Evolutionary conservation across 306 rosid genomes (phyloP), one percentile per base, ranked within the genome.

Genomic region (Acmispon strigosus): DNA sequence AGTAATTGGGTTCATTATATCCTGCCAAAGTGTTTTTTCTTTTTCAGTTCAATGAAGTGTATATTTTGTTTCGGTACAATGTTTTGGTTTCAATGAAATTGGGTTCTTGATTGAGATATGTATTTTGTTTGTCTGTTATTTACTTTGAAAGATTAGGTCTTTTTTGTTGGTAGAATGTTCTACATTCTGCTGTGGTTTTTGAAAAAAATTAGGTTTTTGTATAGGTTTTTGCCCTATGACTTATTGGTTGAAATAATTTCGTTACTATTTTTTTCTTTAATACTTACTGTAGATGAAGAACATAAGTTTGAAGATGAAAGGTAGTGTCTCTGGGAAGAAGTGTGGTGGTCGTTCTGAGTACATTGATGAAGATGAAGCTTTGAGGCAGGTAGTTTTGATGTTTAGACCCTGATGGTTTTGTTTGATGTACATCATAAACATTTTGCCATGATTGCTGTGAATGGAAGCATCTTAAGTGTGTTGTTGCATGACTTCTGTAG

Each of bases 311-410:
- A 82, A 84, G 70, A 37, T 45, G 37, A 89, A 83, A 78, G 83
- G 75, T 39, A 74, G 73, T 74, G 72, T 64, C 66, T 61, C 82
- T 19, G 51, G 57, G 13, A 66, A 57, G 79, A 80, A 78, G 75
- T 34, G 8, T 54, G 75, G 49, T 22, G 67, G 58, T 50, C 68
- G 68, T 61, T 62, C 79, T 3, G 66, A 82, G 45, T 50, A 59
- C 57, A 47, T 69, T 18, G 86, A 87, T 75, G 86, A 82, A 8
- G 91, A 85, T 37, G 96, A 85, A 66, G 92, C 97, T 51, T 75
- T 89, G 74, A 82, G 45, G 84, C 85, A 80, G 91, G 98, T 86
- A 76, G 64, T 67, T 62, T 68, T 72, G 24, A 36, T 64, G 58
- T 64, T 22, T 77, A 20, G 68, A 53, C 58, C 18, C 9, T 52